Conservation (phyloP, 805 yeast species). For the Sungouiozyma intestinalis region DNA sequence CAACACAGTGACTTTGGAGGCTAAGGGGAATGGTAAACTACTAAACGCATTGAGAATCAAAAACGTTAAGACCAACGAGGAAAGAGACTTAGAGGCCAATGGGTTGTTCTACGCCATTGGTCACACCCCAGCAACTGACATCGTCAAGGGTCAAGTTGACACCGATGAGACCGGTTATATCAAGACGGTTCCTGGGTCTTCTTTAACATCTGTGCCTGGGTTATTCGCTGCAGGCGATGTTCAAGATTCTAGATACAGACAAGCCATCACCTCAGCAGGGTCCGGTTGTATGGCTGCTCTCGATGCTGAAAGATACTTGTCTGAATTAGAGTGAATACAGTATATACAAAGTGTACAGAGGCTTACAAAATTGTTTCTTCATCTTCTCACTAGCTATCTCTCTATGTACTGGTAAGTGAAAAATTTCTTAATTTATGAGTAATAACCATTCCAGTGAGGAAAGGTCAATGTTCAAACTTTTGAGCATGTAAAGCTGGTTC, state of each 20-base stretch:
- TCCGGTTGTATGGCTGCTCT: slow-evolving; percentile 99
- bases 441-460: too few relatives aligned
- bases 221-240: slow-evolving; percentile 99
- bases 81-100: slow-evolving; percentile 59
- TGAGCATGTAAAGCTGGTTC: too few relatives aligned
- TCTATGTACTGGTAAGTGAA: not conserved
- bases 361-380: too few relatives aligned
- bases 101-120: slow-evolving; percentile 98
- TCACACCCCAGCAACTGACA: slow-evolving; percentile 86
- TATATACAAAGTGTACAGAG: not conserved
- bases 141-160: slow-evolving; percentile 68
- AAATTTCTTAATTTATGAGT: not conserved
- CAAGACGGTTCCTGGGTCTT: slow-evolving; percentile 79
- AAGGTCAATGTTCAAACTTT: too few relatives aligned
- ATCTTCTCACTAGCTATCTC: not conserved
- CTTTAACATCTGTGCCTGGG: slow-evolving; percentile 78
- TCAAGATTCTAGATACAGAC: slow-evolving; percentile 94
- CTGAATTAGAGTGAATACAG: slow-evolving; percentile 47
- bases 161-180: slow-evolving; percentile 85
- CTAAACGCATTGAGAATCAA: slow-evolving; percentile 54
- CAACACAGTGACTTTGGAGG: slow-evolving; percentile 78
- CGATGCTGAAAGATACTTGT: slow-evolving; percentile 77
- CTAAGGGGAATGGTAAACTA: slow-evolving; percentile 88
- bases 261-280: slow-evolving; percentile 99
- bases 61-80: slow-evolving; percentile 64